Percentiles rank a stretch among this genome's conserved stretches.
These are phyloP conservation scores for Cercis canadensis DNA, from an alignment of 306 rosid genomes.

Conservation along the genomic window DNA sequence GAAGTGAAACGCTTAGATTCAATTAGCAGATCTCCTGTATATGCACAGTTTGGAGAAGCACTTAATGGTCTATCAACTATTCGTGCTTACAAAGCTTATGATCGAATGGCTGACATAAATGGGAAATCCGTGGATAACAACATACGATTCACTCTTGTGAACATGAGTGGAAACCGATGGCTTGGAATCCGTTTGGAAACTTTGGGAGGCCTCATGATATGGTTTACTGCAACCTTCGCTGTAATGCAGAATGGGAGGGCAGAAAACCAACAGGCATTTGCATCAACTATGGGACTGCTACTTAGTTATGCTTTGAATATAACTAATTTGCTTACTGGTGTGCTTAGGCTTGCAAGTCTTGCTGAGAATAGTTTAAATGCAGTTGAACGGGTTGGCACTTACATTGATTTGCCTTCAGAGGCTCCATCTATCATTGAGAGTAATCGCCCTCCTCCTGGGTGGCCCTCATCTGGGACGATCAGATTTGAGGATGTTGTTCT, in stretches of 20 bases:
- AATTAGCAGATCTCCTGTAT: conserved; percentile 90
- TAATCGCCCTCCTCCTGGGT: conserved; percentile 82
- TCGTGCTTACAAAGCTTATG: conserved; percentile 93
- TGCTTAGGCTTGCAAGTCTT: conserved; percentile 89
- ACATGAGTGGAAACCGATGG: conserved; percentile 77
- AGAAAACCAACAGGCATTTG: conserved; percentile 69
- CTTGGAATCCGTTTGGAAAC: conserved; percentile 80
- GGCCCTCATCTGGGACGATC: conserved; percentile 87
- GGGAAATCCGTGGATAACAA: conserved; percentile 93
- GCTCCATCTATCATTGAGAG: conserved; percentile 76
- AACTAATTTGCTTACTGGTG: conserved; percentile 77
- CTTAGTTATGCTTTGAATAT: conserved; percentile 91
- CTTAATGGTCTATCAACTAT: conserved; percentile 84
- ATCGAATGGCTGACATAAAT: conserved; percentile 85
- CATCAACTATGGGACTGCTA: conserved; percentile 90
- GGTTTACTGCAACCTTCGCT: conserved; percentile 92
- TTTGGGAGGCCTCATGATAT: conserved; percentile 89
- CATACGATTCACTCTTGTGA: conserved; percentile 77
- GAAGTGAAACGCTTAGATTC: conserved; percentile 96
- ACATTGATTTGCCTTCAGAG: conserved; percentile 84
- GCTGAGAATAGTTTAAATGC: conserved; percentile 91
- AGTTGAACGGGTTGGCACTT: conserved; percentile 86
- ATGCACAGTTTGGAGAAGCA: conserved; percentile 98
- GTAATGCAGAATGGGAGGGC: conserved; percentile 85
- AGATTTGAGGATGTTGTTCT: conserved; percentile 80